These are phyloP conservation scores for Anaeramoeba flamelloides DNA, from an alignment of 78 protist species.

Conservation along the genomic window DNA sequence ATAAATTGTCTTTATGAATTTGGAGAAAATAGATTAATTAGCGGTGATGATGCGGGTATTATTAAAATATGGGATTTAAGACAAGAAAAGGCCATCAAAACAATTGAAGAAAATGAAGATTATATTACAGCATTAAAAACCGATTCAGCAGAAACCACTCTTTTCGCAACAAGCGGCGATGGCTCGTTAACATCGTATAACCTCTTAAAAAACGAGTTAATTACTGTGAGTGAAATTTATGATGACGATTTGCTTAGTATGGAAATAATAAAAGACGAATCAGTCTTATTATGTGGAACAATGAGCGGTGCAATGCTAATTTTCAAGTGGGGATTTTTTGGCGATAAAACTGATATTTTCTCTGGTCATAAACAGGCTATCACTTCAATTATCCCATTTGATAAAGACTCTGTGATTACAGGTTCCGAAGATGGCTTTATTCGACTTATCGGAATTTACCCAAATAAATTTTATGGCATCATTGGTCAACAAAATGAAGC, in stretches of 20 bases:
- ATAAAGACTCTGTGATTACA: neutral
- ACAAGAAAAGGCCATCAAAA: too few species aligned
- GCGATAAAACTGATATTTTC: conserved; percentile 20
- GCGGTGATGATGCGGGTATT: too few species aligned
- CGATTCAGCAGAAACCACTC: too few species aligned
- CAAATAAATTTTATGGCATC: too few species aligned
- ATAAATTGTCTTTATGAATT: too few species aligned
- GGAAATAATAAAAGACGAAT: conserved; percentile 1
- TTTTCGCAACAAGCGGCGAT: too few species aligned
- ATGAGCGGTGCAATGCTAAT: conserved; percentile 15
- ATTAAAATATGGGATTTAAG: too few species aligned
- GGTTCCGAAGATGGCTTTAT: conserved; percentile 29
- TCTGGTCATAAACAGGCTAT: conserved; percentile 20
- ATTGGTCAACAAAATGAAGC: too few species aligned
- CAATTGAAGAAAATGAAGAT: too few species aligned
- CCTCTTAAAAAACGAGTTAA: neutral
- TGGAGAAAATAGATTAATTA: too few species aligned
- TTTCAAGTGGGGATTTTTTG: conserved; percentile 26
- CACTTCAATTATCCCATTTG: conserved; percentile 2
- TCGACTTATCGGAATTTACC: too few species aligned
- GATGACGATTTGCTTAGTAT: conserved; percentile 34
- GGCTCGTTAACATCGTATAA: conserved; percentile 20
- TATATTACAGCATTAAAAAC: too few species aligned
- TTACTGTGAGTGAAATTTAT: conserved; percentile 8
- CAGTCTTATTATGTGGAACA: conserved; percentile 23